A percentile compares a stretch with the other conserved stretches of the same genome.
These are phyloP conservation scores for Nitzschia palea DNA, from an alignment of 108 stramenopile genomes.

Conservation along the genomic window DNA sequence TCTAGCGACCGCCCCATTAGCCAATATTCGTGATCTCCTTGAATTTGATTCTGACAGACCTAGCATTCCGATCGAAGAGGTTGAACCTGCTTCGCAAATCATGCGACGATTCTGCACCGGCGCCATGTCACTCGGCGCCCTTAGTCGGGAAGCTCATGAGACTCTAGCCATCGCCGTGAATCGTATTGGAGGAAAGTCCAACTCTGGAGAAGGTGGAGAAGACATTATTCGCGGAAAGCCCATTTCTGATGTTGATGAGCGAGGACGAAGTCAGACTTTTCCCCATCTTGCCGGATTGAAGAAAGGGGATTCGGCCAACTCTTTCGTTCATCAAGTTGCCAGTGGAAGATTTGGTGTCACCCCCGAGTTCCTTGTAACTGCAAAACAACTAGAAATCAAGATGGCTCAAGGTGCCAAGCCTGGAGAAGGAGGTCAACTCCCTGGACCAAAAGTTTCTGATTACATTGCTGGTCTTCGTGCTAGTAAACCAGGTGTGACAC, in stretches of 20 bases:
- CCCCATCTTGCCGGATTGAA: slow-evolving; percentile 87
- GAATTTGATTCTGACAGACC: slow-evolving; percentile 87
- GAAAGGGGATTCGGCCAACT: slow-evolving; percentile 89
- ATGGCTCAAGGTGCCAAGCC: slow-evolving; percentile 98
- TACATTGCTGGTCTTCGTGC: slow-evolving; percentile 91
- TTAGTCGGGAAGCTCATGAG: slow-evolving; percentile 93
- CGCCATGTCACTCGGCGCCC: slow-evolving; percentile 93
- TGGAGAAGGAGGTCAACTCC: slow-evolving; percentile 95
- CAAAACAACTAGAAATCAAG: slow-evolving; percentile 94
- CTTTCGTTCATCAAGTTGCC: slow-evolving; percentile 92
- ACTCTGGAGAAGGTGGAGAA: slow-evolving; percentile 96
- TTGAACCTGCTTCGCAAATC: slow-evolving; percentile 85
- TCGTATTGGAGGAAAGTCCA: slow-evolving; percentile 90
- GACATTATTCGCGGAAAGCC: slow-evolving; percentile 71
- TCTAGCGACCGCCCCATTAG: slow-evolving; percentile 76
- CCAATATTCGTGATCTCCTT: slow-evolving; percentile 90
- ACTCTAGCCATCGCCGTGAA: slow-evolving; percentile 94
- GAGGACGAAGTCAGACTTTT: slow-evolving; percentile 78
- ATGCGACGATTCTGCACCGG: slow-evolving; percentile 93
- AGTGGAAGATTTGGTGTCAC: slow-evolving; percentile 95
- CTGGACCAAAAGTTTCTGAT: slow-evolving; percentile 90
- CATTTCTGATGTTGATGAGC: slow-evolving; percentile 78
- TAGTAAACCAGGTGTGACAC: slow-evolving; percentile 88
- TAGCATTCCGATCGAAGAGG: slow-evolving; percentile 82
- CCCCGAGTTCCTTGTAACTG: slow-evolving; percentile 89